Percentiles rank a stretch among this genome's conserved stretches.
Evolutionary conservation across 495 filamentous ascomycete species (phyloP).

Genomic region (Xylaria flabelliformis): DNA sequence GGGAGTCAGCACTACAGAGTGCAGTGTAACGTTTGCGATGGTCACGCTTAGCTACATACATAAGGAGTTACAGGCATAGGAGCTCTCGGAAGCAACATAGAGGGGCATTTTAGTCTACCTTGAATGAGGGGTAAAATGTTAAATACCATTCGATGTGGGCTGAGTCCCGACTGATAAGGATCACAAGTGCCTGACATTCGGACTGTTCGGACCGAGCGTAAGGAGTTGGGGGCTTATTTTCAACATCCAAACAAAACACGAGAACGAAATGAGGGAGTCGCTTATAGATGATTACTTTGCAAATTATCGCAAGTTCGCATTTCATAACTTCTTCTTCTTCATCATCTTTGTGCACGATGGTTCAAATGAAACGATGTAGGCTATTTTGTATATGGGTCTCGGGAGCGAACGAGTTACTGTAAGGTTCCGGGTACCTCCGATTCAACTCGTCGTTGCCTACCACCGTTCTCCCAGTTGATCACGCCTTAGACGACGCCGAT

Average conservation of each 20-base stretch:
- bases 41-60: neutral
- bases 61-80: slow-evolving; percentile 3
- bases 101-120: neutral
- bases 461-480: neutral
- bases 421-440: neutral
- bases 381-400: neutral
- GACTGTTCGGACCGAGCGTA: slow-evolving; percentile 14
- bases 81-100: neutral
- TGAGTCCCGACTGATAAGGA: neutral
- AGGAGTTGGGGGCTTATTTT: neutral
- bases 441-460: neutral
- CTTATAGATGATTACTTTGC: neutral
- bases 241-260: neutral
- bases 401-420: neutral
- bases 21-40: neutral
- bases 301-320: slow-evolving; percentile 7
- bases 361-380: neutral
- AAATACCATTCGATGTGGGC: slow-evolving; percentile 13
- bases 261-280: neutral
- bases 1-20: neutral
- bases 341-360: neutral
- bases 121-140: slow-evolving; percentile 20
- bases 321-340: neutral
- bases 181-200: neutral
- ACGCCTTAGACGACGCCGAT: neutral